phyloP scores from a whole-genome alignment of 331 rosid species.

The Cydonia oblonga region DNA sequence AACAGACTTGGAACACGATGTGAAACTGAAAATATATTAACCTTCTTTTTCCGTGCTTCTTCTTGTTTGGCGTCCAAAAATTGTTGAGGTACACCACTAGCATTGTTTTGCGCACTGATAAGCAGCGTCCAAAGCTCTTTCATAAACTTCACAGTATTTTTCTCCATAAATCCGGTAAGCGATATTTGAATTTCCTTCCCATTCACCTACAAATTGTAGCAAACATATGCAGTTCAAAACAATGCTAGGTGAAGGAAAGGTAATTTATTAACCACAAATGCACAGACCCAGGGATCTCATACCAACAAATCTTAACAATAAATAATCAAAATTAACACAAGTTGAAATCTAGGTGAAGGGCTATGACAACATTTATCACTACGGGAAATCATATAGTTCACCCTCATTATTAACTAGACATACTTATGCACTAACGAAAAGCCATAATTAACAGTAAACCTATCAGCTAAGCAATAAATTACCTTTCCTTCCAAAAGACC shows the following conservation, averaged over 20 bases:
- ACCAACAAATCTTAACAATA: not conserved
- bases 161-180: slow-evolving; percentile 97
- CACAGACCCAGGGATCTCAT: not conserved
- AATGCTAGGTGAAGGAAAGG: too few relatives aligned
- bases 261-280: not conserved
- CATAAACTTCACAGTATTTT: slow-evolving; percentile 94
- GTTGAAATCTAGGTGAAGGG: not conserved
- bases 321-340: not conserved
- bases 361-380: not conserved
- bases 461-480: not conserved
- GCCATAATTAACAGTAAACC: not conserved
- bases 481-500: slow-evolving; percentile 94
- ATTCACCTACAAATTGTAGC: slow-evolving; percentile 49
- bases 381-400: not conserved
- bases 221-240: not conserved
- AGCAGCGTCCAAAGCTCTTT: slow-evolving; percentile 92
- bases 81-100: slow-evolving; percentile 96
- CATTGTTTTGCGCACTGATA: slow-evolving; percentile 85
- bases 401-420: not conserved
- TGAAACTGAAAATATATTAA: slow-evolving; percentile 9
- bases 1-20: slow-evolving; percentile 1
- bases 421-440: not conserved
- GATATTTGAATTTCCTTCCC: slow-evolving; percentile 93
- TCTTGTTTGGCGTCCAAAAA: slow-evolving; percentile 94
- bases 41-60: slow-evolving; percentile 78